phyloP scores from a whole-genome alignment of 2,329 filamentous ascomycete species.

The Paramyrothecium sp. region DNA sequence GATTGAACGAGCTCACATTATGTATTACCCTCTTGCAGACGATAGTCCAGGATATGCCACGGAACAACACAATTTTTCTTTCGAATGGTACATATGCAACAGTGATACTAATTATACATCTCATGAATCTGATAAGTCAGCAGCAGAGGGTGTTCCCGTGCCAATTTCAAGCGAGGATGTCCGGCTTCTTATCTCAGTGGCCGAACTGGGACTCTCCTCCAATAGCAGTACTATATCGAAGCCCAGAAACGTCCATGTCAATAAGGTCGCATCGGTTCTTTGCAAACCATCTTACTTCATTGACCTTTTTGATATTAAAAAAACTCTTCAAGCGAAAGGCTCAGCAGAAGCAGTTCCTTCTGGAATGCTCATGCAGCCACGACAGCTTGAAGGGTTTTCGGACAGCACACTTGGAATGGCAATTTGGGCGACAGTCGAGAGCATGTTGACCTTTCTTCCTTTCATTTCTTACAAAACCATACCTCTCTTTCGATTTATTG shows the following conservation, averaged over 20 bases:
- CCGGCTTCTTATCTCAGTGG: conserved; percentile 3
- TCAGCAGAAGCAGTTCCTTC: conserved; percentile 7
- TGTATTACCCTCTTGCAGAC: not conserved
- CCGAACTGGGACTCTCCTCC: conserved; percentile 14
- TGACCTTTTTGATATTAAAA: conserved; percentile 9
- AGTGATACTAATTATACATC: not conserved
- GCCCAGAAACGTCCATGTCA: conserved; percentile 13
- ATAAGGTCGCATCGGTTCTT: conserved; percentile 14
- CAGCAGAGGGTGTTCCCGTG: not conserved
- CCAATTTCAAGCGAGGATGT: not conserved
- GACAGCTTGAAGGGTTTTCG: conserved; percentile 9
- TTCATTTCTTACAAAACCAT: conserved; percentile 21
- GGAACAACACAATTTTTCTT: not conserved
- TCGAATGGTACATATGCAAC: not conserved
- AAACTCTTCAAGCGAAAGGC: conserved; percentile 8
- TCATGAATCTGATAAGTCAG: not conserved
- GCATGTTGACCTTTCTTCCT: conserved; percentile 17
- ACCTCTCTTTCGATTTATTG: too few relatives aligned
- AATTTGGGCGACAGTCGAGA: conserved; percentile 11
- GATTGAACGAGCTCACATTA: not conserved
- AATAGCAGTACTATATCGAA: conserved; percentile 6
- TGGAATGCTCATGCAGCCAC: not conserved
- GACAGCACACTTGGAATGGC: conserved; percentile 12
- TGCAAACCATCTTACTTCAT: conserved; percentile 18
- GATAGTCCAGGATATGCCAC: not conserved